phyloP scores from a whole-genome alignment of 208 protist genomes.

The Acanthamoeba castellanii region DNA sequence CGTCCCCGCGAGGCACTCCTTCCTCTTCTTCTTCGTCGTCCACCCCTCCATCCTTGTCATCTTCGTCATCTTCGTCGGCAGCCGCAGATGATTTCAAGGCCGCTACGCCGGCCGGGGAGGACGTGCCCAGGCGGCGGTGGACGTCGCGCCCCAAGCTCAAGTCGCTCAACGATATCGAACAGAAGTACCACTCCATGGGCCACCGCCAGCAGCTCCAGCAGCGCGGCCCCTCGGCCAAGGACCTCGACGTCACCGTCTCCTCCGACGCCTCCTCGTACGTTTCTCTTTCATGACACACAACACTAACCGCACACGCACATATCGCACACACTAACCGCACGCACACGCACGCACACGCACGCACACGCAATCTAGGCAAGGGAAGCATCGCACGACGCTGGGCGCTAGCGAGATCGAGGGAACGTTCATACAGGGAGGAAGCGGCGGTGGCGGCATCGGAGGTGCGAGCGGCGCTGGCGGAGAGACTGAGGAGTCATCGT shows the following conservation, averaged over 20 bases:
- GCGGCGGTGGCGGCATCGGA: not conserved
- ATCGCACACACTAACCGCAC: not conserved
- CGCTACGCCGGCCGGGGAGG: not conserved
- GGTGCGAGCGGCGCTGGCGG: not conserved
- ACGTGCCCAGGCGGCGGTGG: constrained; percentile 28
- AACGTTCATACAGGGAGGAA: not conserved
- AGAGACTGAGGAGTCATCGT: not conserved
- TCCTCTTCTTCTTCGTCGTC: not conserved
- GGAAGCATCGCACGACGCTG: not conserved
- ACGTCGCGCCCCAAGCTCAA: not conserved
- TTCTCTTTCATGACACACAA: not conserved
- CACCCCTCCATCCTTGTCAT: too few species aligned
- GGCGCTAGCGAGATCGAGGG: not conserved
- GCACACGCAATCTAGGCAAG: not conserved
- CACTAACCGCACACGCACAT: too few species aligned
- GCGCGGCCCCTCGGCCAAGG: not conserved
- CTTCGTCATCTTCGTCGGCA: not conserved
- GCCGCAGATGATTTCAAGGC: too few species aligned
- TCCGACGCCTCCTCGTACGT: not conserved
- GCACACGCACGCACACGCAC: not conserved
- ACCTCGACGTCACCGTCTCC: not conserved
- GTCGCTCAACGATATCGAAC: constrained; percentile 46
- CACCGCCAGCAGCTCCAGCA: not conserved
- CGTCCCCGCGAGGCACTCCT: not conserved
- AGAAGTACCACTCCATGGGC: constrained; percentile 48